phyloP scores from a whole-genome alignment of 345 rosid species.

The Boechera retrofracta region DNA sequence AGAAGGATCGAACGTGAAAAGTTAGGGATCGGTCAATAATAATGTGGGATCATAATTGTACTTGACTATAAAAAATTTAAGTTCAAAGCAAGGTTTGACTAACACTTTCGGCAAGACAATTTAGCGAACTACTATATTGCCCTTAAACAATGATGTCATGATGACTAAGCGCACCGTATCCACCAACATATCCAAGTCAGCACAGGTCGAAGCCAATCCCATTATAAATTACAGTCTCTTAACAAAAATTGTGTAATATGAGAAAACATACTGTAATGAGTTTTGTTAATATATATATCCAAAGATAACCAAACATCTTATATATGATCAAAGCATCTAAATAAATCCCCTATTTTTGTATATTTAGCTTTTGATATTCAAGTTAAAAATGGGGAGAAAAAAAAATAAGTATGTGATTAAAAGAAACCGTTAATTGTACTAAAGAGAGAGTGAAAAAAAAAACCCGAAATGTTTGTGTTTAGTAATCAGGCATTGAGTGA shows the following conservation, averaged over 20 bases:
- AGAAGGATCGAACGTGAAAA: too few species aligned
- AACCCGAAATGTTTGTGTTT: not conserved
- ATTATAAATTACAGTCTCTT: not conserved
- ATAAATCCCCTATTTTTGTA: constrained; percentile 10
- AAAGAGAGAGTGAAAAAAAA: too few species aligned
- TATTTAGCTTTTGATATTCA: not conserved
- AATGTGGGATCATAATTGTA: not conserved
- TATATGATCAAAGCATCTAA: constrained; percentile 3
- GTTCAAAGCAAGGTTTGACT: constrained; percentile 11
- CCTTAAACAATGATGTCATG: not conserved
- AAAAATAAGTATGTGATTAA: not conserved
- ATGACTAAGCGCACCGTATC: not conserved
- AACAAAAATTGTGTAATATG: not conserved
- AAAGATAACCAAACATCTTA: not conserved
- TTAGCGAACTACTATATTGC: not conserved
- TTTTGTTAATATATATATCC: not conserved
- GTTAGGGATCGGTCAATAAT: too few species aligned
- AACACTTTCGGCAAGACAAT: not conserved
- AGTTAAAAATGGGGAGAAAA: not conserved
- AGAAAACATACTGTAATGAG: too few species aligned
- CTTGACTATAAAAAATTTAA: not conserved
- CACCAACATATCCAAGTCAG: constrained; percentile 8
- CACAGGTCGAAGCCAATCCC: constrained; percentile 1
- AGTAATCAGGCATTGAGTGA: constrained; percentile 81
- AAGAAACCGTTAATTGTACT: not conserved